phyloP scores from a whole-genome alignment of 2,329 filamentous ascomycete genomes.

The Aschersonia sp. region DNA sequence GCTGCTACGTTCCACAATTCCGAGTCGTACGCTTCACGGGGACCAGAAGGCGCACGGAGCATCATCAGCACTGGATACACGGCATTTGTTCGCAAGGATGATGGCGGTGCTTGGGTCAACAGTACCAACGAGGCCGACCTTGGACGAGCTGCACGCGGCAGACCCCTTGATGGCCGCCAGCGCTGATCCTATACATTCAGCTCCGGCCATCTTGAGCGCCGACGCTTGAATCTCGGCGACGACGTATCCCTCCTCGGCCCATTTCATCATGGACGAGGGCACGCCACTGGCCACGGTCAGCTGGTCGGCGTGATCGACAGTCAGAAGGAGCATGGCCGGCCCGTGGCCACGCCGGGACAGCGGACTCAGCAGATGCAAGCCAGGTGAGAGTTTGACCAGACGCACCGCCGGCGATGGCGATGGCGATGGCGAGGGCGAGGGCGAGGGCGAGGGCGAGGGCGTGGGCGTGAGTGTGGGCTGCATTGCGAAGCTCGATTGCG shows the following conservation, averaged over 20 bases:
- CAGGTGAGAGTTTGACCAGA: not conserved
- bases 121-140: not conserved
- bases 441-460: too few relatives aligned
- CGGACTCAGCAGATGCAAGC: constrained; percentile 8
- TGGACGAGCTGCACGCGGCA: too few relatives aligned
- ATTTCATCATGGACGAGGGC: constrained; percentile 46
- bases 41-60: too few relatives aligned
- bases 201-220: constrained; percentile 3
- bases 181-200: constrained; percentile 6
- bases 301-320: constrained; percentile 8
- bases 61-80: too few relatives aligned
- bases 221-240: constrained; percentile 37
- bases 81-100: not conserved
- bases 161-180: constrained; percentile 1
- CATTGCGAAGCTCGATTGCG: too few relatives aligned
- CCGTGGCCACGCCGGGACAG: constrained; percentile 20
- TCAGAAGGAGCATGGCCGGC: constrained; percentile 20
- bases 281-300: constrained; percentile 15
- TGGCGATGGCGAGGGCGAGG: not conserved
- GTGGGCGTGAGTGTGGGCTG: too few relatives aligned
- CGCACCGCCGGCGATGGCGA: not conserved
- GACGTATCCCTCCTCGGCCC: constrained; percentile 56
- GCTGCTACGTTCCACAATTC: constrained; percentile 10
- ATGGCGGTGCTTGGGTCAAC: constrained; percentile 3
- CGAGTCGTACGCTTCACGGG: constrained; percentile 6